These are phyloP conservation scores for Eucalyptus sideroxylon DNA, from an alignment of 345 rosid genomes.

Conservation along the genomic window DNA sequence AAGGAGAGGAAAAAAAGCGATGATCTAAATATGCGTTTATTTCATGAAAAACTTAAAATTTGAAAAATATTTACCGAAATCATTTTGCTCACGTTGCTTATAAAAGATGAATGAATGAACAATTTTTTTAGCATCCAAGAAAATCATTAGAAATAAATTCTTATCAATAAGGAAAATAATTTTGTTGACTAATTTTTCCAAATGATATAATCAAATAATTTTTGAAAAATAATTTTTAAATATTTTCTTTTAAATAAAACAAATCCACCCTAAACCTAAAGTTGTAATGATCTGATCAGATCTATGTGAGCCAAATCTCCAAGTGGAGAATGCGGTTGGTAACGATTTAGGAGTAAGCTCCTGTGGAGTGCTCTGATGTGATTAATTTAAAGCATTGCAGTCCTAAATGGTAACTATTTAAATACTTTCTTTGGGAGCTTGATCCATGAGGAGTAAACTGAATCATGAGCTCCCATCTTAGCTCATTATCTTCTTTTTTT, in stretches of 20 bases:
- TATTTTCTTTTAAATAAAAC: too few species aligned
- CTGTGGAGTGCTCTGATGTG: not conserved
- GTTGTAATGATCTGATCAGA: not conserved
- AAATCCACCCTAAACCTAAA: not conserved
- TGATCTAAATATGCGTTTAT: not conserved
- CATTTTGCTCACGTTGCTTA: too few species aligned
- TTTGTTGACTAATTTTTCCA: too few species aligned
- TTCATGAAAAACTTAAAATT: too few species aligned
- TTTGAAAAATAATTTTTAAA: not conserved
- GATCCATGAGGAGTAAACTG: not conserved
- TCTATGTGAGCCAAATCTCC: not conserved
- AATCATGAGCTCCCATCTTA: not conserved
- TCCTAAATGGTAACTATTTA: not conserved
- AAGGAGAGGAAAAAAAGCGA: not conserved
- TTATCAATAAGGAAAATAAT: too few species aligned
- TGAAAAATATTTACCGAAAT: too few species aligned
- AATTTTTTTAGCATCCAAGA: not conserved
- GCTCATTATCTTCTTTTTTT: not conserved
- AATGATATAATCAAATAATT: rapidly evolving
- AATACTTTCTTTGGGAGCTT: not conserved
- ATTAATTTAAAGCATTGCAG: not conserved
- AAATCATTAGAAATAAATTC: too few species aligned
- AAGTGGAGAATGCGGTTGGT: not conserved
- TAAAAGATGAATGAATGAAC: not conserved
- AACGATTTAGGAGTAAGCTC: not conserved